Percentiles rank a stretch among this genome's conserved stretches.
These are phyloP conservation scores for Nemania serpens DNA, from an alignment of 2,329 filamentous ascomycete species.

Conservation along the genomic window DNA sequence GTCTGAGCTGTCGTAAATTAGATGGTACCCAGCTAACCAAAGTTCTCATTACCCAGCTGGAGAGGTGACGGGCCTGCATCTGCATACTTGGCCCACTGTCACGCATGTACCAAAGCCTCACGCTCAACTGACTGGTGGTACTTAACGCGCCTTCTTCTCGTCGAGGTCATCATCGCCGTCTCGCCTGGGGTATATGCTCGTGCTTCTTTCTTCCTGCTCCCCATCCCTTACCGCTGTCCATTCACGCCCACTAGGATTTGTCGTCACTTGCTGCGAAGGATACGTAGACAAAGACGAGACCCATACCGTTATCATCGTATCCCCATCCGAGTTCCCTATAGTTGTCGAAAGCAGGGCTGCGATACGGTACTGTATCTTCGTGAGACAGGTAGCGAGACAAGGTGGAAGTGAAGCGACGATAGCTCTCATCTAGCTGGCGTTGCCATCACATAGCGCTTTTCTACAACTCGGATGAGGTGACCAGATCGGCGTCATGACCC, in stretches of 20 bases:
- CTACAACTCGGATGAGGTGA: constrained; percentile 18
- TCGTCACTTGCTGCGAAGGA: constrained; percentile 13
- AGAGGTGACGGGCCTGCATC: constrained; percentile 35
- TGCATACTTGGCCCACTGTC: constrained; percentile 38
- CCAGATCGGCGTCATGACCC: constrained; percentile 35
- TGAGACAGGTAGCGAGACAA: constrained; percentile 15
- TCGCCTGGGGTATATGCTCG: constrained; percentile 24
- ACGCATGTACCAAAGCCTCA: constrained; percentile 42
- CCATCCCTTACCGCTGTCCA: constrained; percentile 6
- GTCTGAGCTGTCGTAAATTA: constrained; percentile 37
- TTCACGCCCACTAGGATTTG: constrained; percentile 18
- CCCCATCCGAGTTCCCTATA: constrained; percentile 5
- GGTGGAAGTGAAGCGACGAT: constrained; percentile 29
- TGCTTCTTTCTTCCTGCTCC: constrained; percentile 19
- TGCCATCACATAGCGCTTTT: constrained; percentile 2
- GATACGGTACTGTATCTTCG: constrained; percentile 1
- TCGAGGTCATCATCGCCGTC: constrained; percentile 20
- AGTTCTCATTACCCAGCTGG: constrained; percentile 22
- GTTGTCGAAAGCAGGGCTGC: constrained; percentile 18
- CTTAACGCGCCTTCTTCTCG: constrained; percentile 31
- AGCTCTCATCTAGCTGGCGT: constrained; percentile 25
- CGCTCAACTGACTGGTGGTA: constrained; percentile 41
- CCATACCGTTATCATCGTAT: neutral
- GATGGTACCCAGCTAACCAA: constrained; percentile 19
- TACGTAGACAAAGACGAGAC: constrained; percentile 10